Conservation (phyloP, 2,329 filamentous ascomycete genomes). For the Colletotrichum sp. region DNA sequence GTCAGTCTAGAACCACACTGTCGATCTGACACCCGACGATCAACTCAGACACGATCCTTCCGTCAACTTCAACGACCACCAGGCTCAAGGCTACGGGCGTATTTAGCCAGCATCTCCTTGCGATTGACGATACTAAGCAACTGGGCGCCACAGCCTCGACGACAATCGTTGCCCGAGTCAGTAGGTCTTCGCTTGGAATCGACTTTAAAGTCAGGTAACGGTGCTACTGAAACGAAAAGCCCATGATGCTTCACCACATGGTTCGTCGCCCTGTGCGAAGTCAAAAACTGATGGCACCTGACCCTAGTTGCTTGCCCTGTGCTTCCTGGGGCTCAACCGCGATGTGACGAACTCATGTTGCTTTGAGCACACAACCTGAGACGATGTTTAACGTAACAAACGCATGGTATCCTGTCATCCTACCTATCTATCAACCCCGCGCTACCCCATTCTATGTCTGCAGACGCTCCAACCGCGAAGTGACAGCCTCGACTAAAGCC, state of each 20-base stretch:
- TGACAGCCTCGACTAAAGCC: conserved; percentile 71
- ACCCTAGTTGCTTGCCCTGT: neutral
- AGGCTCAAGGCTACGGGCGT: neutral
- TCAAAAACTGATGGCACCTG: neutral
- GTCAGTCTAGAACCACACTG: neutral
- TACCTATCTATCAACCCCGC: neutral
- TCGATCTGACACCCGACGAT: neutral
- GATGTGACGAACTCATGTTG: neutral
- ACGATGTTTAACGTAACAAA: neutral
- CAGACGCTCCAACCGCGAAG: conserved; percentile 65
- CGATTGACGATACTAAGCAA: neutral
- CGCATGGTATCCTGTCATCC: conserved; percentile 5
- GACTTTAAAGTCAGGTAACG: neutral
- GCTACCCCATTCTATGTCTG: conserved; percentile 26
- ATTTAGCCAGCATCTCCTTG: neutral
- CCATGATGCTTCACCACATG: neutral
- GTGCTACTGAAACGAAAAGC: neutral
- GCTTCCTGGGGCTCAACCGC: neutral
- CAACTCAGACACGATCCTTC: neutral
- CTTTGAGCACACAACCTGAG: neutral
- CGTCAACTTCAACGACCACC: neutral
- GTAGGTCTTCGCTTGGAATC: neutral
- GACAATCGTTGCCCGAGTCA: neutral
- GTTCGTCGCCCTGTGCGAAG: neutral
- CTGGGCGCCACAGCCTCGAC: neutral